Evolutionary conservation across 495 filamentous ascomycete species (phyloP), one percentile per base, ranked within the genome.

Genomic region (Paragyromitra xinjiangensis): DNA sequence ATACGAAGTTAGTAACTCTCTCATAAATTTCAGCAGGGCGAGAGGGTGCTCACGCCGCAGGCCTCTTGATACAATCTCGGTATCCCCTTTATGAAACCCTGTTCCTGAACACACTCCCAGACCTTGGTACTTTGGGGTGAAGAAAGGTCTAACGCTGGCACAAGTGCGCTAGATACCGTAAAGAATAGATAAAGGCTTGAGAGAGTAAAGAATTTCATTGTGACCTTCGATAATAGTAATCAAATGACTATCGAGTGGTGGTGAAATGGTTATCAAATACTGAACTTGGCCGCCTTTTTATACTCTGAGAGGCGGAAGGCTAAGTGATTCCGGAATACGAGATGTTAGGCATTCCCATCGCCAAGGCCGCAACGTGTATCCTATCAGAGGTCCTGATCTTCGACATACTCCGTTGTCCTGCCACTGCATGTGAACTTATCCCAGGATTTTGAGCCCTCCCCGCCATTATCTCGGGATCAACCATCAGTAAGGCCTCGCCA

Each of bases 31-130:
- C 24, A 22, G 51, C 3, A 9, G 6, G 29, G 71, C 12, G 26
- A 29, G 29, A 39, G 37, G 39, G 26, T 51, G 64, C 59, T 24
- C 8, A 76, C 73, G 1, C 45, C 45, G 5, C 73, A 76, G 8
- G 69, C 73, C 64, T 76, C 73, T n/a, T 76, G 58, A 53, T 75
- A 74, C 4, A 74, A 40, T 24, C 73, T 29, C 6, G 73, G 73
- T 22, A 76, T 19, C 3, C 37, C 73, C 12, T 76, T 76, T 9
- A 63, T 7, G 70, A 76, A 76, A 7, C 56, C 6, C 6, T 76
- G 69, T 24, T 16, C 16, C 16, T 76, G 56, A 26, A 76, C 69
- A 53, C 73, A 76, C 1, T 14, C 64, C 73, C 69, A 76, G 44
- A 74, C 22, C 6, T 5, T 34, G 11, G 56, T 56, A 9, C 69